Percentiles rank a stretch among this genome's conserved stretches.
phyloP scores from a whole-genome alignment of 208 protist species.

The Novymonas esmeraldas region DNA sequence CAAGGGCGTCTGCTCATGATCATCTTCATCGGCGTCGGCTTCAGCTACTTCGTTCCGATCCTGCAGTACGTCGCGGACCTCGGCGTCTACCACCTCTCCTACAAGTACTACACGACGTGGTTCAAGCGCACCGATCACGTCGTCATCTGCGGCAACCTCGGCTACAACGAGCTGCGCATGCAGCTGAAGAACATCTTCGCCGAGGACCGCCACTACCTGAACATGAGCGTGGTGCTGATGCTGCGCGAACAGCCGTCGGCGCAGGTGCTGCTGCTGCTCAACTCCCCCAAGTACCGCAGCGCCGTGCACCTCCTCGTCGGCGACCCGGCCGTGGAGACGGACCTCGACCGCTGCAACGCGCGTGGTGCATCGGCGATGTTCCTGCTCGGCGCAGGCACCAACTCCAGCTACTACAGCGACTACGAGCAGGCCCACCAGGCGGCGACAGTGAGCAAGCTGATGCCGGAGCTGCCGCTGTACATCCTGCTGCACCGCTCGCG shows the following conservation, averaged over 20 bases:
- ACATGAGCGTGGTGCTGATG: slow-evolving; percentile 38
- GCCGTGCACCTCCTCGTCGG: slow-evolving; percentile 34
- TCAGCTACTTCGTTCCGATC: slow-evolving; percentile 40
- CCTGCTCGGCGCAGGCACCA: slow-evolving; percentile 33
- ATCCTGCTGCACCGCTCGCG: slow-evolving; percentile 44
- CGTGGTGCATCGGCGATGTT: slow-evolving; percentile 45
- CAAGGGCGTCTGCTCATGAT: slow-evolving; percentile 37
- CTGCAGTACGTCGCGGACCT: slow-evolving; percentile 42
- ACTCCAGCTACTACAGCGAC: slow-evolving; percentile 46
- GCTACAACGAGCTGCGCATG: slow-evolving; percentile 37
- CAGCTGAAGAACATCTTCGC: slow-evolving; percentile 48
- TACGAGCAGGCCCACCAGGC: slow-evolving; percentile 37
- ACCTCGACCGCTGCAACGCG: slow-evolving; percentile 45
- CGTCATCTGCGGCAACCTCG: slow-evolving; percentile 32
- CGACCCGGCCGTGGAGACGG: slow-evolving; percentile 22
- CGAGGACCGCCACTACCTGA: slow-evolving; percentile 33
- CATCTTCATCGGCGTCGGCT: slow-evolving; percentile 39
- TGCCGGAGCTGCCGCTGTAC: slow-evolving; percentile 36
- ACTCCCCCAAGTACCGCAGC: slow-evolving; percentile 45
- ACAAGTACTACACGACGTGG: slow-evolving; percentile 35
- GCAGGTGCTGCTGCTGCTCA: slow-evolving; percentile 36
- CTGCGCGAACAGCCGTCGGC: slow-evolving; percentile 32
- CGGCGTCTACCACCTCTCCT: slow-evolving; percentile 33
- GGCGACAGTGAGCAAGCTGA: slow-evolving; percentile 18
- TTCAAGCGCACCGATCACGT: slow-evolving; percentile 42